These are phyloP conservation scores for Withania somnifera DNA, from an alignment of 305 asterid genomes.

Conservation along the genomic window DNA sequence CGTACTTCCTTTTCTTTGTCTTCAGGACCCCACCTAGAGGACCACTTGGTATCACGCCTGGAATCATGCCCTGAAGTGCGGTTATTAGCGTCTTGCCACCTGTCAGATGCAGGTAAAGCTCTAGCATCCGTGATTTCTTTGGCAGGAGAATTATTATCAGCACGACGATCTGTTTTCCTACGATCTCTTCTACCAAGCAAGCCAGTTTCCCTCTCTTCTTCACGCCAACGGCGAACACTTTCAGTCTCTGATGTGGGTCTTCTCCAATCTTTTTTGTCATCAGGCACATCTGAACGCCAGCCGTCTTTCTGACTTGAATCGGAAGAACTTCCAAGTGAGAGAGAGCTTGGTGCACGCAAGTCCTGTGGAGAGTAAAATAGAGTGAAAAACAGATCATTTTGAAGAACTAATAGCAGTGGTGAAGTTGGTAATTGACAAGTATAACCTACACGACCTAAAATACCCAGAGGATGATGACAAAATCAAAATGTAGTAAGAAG, in stretches of 20 bases:
- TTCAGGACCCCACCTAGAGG: conserved; percentile 95
- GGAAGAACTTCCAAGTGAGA: conserved; percentile 71
- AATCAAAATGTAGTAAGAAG: not conserved
- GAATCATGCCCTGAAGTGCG: conserved; percentile 67
- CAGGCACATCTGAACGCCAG: conserved; percentile 61
- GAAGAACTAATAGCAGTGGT: not conserved
- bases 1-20: conserved; percentile 81
- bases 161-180: conserved; percentile 73
- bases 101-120: conserved; percentile 2
- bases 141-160: conserved; percentile 10
- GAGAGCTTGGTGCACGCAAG: conserved; percentile 41
- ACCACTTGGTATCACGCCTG: conserved; percentile 90
- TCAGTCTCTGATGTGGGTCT: conserved; percentile 40
- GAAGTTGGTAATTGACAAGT: not conserved
- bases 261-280: conserved; percentile 84
- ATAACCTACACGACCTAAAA: not conserved
- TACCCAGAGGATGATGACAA: not conserved
- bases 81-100: conserved; percentile 49
- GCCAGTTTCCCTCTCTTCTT: conserved; percentile 98
- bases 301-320: conserved; percentile 70
- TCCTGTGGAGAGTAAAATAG: no score
- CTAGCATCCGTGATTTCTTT: not conserved
- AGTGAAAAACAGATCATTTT: not conserved
- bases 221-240: conserved; percentile 98
- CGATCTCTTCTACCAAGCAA: conserved; percentile 92